phyloP scores from a whole-genome alignment of 805 yeast genomes.

The Phaffomyces antillensis region DNA sequence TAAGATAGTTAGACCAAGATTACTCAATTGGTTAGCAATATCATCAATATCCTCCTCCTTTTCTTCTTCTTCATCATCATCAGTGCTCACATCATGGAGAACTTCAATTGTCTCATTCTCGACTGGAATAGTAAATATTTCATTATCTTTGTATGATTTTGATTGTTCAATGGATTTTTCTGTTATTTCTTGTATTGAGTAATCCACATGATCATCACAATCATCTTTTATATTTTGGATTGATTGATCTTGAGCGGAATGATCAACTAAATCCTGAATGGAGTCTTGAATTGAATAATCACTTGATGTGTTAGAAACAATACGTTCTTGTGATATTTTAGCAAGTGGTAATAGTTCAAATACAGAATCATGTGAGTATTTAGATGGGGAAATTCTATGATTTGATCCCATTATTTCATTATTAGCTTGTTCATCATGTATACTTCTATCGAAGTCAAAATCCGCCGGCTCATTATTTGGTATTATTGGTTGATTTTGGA shows the following conservation, averaged over 20 bases:
- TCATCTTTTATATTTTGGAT: conserved; percentile 9
- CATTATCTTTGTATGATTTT: background rate
- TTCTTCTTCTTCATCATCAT: background rate
- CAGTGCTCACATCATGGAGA: background rate
- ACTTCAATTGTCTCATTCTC: background rate
- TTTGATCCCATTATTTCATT: too few relatives aligned
- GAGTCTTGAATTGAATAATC: conserved; percentile 5
- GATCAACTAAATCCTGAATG: conserved; percentile 12
- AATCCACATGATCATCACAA: background rate
- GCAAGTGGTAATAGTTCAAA: background rate
- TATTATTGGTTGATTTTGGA: too few relatives aligned
- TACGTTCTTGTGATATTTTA: background rate
- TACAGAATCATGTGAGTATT: background rate
- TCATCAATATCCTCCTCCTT: background rate
- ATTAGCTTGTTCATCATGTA: too few relatives aligned
- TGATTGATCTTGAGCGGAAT: background rate
- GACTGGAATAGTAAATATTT: background rate
- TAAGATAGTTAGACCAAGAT: conserved; percentile 2
- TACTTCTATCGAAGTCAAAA: too few relatives aligned
- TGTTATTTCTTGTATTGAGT: conserved; percentile 8
- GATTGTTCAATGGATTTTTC: background rate
- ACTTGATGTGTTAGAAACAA: conserved; percentile 1
- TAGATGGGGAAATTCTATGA: conserved; percentile 1
- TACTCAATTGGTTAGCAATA: conserved; percentile 1
- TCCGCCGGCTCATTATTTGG: too few relatives aligned